Conservation (phyloP, 208 protist genomes). For the Blastocrithidia nonstop region DNA sequence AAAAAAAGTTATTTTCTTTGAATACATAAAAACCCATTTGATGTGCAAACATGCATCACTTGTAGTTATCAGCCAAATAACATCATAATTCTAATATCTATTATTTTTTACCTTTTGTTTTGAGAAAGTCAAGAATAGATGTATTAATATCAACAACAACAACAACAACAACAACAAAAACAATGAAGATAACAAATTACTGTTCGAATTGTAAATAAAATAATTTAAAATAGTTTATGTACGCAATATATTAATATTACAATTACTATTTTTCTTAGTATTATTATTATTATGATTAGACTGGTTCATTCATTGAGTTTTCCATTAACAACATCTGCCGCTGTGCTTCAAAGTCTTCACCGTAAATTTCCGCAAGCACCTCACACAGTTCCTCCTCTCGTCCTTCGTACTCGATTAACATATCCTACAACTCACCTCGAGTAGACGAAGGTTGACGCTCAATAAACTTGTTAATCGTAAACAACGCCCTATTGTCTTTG, state of each 20-base stretch:
- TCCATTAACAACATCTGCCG: neutral
- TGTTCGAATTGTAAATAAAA: too few relatives aligned
- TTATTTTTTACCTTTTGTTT: neutral
- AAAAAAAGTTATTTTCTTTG: neutral
- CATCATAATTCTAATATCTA: neutral
- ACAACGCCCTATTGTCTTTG: constrained; percentile 18
- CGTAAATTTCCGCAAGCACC: constrained; percentile 35
- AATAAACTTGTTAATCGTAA: constrained; percentile 58
- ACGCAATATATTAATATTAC: neutral
- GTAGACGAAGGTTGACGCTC: constrained; percentile 25
- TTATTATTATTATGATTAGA: neutral
- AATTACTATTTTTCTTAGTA: neutral
- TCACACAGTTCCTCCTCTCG: constrained; percentile 51
- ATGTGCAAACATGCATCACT: neutral
- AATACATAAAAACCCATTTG: neutral
- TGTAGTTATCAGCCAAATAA: neutral
- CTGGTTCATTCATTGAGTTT: neutral
- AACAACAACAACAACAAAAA: constrained; percentile 3
- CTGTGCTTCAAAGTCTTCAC: constrained; percentile 27
- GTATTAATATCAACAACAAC: neutral
- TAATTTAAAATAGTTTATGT: neutral
- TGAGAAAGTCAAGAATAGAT: constrained; percentile 5
- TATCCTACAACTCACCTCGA: constrained; percentile 17
- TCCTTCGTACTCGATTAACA: constrained; percentile 43
- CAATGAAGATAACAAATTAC: too few relatives aligned